A percentile compares a stretch with the other conserved stretches of the same genome.
Conservation (phyloP, 495 filamentous ascomycete genomes). For the Tuber melanosporum region DNA sequence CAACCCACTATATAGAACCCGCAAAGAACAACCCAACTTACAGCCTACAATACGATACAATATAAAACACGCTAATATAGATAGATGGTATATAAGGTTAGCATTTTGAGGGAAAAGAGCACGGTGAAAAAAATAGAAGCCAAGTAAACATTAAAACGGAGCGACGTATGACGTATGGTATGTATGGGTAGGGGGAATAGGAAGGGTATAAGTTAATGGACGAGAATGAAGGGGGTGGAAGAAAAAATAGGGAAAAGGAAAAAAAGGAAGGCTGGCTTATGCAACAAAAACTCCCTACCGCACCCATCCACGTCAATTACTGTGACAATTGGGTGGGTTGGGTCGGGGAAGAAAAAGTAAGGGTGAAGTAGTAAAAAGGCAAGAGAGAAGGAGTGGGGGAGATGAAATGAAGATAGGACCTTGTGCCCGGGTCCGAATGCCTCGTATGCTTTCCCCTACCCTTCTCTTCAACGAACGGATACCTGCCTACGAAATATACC, state of each 20-base stretch:
- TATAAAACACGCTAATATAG: background rate
- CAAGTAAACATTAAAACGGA: background rate
- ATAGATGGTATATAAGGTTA: background rate
- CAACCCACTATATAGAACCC: background rate
- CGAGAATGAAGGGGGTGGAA: background rate
- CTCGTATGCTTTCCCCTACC: background rate
- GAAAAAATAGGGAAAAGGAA: background rate
- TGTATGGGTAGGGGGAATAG: background rate
- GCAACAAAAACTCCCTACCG: background rate
- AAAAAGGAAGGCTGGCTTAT: background rate
- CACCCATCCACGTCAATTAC: background rate
- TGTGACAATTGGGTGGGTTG: background rate
- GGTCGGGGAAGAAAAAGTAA: background rate
- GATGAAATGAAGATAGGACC: background rate
- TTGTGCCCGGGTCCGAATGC: background rate
- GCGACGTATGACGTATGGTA: background rate
- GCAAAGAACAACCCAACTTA: background rate
- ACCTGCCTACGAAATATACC: background rate
- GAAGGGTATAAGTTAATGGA: background rate
- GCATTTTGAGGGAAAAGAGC: background rate
- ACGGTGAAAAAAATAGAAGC: background rate
- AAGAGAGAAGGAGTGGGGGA: background rate
- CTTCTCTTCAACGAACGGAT: background rate
- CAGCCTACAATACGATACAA: background rate
- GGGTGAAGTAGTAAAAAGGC: background rate